phyloP scores from a whole-genome alignment of 352 stramenopile genomes.

The Thalassiosira mediterranea region DNA sequence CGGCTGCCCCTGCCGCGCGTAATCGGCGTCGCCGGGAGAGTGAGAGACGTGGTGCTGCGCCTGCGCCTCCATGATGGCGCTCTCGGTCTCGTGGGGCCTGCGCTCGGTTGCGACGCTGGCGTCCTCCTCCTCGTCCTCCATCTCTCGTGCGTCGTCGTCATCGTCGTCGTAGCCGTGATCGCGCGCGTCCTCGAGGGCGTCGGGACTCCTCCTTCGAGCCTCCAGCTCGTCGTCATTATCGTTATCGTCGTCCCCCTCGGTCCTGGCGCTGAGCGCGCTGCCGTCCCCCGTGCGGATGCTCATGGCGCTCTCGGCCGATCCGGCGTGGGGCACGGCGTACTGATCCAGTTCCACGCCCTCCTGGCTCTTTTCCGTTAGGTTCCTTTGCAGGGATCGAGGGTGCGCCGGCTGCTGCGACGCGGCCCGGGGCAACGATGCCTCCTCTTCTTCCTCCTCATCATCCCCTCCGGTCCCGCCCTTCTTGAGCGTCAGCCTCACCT shows the following conservation, averaged over 20 bases:
- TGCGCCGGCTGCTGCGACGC: background rate
- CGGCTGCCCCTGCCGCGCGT: no score
- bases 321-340: no score
- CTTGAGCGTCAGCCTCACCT: conserved; percentile 49
- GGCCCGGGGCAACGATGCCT: background rate
- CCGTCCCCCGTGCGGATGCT: background rate
- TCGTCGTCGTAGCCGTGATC: background rate
- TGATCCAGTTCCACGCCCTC: no score
- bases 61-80: no score
- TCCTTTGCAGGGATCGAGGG: background rate
- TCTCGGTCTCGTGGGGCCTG: background rate
- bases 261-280: conserved; percentile 10
- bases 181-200: background rate
- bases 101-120: background rate
- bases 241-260: conserved; percentile 4
- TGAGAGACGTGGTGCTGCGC: no score
- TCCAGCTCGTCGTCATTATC: background rate
- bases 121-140: conserved; percentile 2
- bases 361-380: background rate
- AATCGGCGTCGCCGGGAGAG: no score
- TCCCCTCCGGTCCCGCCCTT: conserved; percentile 3
- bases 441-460: background rate
- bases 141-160: no score
- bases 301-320: background rate
- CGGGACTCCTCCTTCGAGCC: background rate